Evolutionary conservation across 1,284 basidiomycete genomes (phyloP), one percentile per base, ranked within the genome.

Genomic region (Tilletia setariae): DNA sequence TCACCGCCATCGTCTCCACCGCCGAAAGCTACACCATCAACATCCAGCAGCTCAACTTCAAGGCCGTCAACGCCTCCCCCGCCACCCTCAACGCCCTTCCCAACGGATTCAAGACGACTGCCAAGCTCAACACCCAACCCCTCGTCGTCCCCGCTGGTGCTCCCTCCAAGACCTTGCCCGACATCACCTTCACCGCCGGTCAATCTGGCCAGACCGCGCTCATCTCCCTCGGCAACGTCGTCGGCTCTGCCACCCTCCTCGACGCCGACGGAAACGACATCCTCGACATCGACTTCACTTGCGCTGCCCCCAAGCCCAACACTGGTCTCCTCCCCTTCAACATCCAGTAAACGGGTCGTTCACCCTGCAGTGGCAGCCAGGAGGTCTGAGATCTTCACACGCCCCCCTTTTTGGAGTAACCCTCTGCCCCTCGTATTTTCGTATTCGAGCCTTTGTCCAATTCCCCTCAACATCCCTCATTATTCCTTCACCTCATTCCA

Each of bases 281-380:
- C n/a, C 56, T 61, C 56, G 28, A 25, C 30, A 40, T 40, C 56
- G 56, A 61, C 56, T 61, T 61, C 56, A 61, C 56, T 15, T 61
- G 56, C 56, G 32, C 35, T 19, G 56, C 56, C 28, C 56, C 35
- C 30, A 32, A 25, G 15, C 56, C 56, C 56, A 40, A 13, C 56
- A 30, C 35, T 7, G 28, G 28, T 30, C 28, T 61, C 56, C 35
- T 61, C 56, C 56, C 56, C 28, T 61, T 32, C 56, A 30, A 59
- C 53, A 59, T 49, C 16, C 9, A 11, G n/a, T 49, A 49, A 40
- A 11, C 35, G 11, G 35, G 6, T 40, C 35, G 35, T 40, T 11
- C 35, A 40, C 35, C 35, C 11, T n/a, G n/a, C n/a, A n/a, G n/a
- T n/a, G n/a, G n/a, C n/a, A n/a, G n/a, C n/a, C n/a, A n/a, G n/a